phyloP scores from a whole-genome alignment of 345 rosid species.

The Mallotus nudiflorus region DNA sequence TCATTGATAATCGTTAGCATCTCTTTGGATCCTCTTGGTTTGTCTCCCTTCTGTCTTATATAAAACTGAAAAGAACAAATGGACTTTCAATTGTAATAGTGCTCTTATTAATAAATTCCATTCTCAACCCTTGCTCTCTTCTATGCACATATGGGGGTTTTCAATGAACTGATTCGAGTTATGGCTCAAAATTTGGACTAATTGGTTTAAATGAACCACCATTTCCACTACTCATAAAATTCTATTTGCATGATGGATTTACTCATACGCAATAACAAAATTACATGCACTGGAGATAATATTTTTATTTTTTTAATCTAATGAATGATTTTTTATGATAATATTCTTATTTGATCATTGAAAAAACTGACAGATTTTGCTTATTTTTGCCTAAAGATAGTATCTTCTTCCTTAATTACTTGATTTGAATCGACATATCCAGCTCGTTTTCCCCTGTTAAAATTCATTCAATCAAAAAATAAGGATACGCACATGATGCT shows the following conservation, averaged over 20 bases:
- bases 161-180: constrained; percentile 15
- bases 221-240: neutral
- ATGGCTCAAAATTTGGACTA: neutral
- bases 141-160: constrained; percentile 10
- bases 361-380: no score
- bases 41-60: constrained; percentile 16
- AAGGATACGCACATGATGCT: no score
- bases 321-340: no score
- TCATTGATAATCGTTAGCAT: constrained; percentile 2
- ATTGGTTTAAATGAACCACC: neutral
- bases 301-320: no score
- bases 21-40: constrained; percentile 37
- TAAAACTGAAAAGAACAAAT: constrained; percentile 16
- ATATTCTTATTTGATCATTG: no score
- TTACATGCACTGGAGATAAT: no score
- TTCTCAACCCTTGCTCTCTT: constrained; percentile 14
- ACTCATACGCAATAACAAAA: neutral
- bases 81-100: neutral
- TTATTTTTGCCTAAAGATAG: no score
- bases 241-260: neutral
- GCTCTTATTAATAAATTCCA: neutral
- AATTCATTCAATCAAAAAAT: no score
- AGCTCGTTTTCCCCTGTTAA: no score
- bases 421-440: no score
- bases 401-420: no score